Evolutionary conservation across 148 eudicot genomes (phyloP), one percentile per base, ranked within the genome.

Genomic region (Spergularia marina): DNA sequence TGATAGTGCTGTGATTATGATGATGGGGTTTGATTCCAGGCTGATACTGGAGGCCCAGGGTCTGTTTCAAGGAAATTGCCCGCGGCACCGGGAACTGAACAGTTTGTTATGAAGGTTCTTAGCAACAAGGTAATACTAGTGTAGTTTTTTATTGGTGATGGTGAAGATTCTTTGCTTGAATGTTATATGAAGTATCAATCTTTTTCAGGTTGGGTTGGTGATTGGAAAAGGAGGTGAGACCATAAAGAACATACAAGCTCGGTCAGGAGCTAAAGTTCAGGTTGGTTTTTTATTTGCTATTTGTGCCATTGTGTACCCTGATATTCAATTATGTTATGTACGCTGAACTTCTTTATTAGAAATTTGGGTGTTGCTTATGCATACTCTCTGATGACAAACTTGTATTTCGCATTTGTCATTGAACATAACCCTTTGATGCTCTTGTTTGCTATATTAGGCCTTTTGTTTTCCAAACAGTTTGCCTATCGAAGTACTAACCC

Each of bases 201-300:
- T 79, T 30, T 86, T 73, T 73, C 86, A 96, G 99, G 99, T 96
- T 82, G 99, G 99, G 14, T 88, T 91, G 85, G 88, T 96, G 11
- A 96, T 92, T 82, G 99, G 99, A 6, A 92, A 96, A 86, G 95
- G 95, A 75, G 99, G 99, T 34, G 99, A 96, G 83, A 91, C 98
- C 70, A 96, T 96, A 65, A 96, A 92, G 79, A 91, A 70, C 78
- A 92, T 96, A 81, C 99, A 96, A 82, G 84, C 89, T 59, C 84
- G 81, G 11, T 74, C 98, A 74, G 94, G 94, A 73, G 99, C 99
- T 63, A 92, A 94, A 78, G 93, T 96, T 73, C 99, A 96, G 98
- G 99, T 95, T 44, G 12, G 75, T 69, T 10, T 5, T 56, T 39
- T 52, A 5, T 7, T 17, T 13, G 58, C 20, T 65, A 2, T 5